Evolutionary conservation across 371 early-diverging fungal genomes (phyloP).

Genomic region (Zopfochytrium polystomum): DNA sequence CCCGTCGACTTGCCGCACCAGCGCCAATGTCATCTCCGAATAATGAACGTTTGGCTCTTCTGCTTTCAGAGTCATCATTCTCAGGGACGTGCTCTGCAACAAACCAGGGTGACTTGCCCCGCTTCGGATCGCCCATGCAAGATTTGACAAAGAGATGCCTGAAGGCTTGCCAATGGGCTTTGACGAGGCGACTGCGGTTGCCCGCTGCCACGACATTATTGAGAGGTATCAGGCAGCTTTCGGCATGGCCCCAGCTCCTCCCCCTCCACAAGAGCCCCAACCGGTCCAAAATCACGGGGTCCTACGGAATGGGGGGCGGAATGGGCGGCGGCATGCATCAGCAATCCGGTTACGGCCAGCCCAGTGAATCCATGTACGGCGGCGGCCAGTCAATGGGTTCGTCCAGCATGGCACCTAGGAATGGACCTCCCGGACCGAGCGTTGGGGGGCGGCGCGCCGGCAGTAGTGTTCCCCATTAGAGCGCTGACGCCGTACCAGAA

Average conservation of each 20-base stretch:
- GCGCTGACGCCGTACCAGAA: slow-evolving; percentile 65
- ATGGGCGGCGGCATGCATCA: no score
- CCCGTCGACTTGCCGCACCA: no score
- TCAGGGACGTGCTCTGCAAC: neutral
- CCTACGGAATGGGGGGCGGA: no score
- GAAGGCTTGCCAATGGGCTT: neutral
- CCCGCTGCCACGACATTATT: neutral
- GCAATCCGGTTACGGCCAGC: no score
- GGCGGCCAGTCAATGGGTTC: neutral
- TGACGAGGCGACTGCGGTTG: neutral
- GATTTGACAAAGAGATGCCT: neutral
- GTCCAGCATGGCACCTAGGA: slow-evolving; percentile 6
- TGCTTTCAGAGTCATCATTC: neutral
- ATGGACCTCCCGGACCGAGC: slow-evolving; percentile 6
- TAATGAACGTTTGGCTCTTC: no score
- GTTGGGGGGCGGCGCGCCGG: slow-evolving; percentile 29
- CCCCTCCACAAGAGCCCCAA: neutral
- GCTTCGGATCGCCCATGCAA: neutral
- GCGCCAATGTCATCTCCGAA: no score
- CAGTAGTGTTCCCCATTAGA: slow-evolving; percentile 48
- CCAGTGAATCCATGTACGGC: no score
- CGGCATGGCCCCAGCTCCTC: neutral
- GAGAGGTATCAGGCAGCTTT: neutral
- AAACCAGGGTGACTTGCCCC: slow-evolving; percentile 6
- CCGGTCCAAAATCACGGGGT: no score